Percentiles rank a stretch among this genome's conserved stretches.
Evolutionary conservation across 106 monocot genomes (phyloP).

Genomic region (Phalaenopsis aphrodite): DNA sequence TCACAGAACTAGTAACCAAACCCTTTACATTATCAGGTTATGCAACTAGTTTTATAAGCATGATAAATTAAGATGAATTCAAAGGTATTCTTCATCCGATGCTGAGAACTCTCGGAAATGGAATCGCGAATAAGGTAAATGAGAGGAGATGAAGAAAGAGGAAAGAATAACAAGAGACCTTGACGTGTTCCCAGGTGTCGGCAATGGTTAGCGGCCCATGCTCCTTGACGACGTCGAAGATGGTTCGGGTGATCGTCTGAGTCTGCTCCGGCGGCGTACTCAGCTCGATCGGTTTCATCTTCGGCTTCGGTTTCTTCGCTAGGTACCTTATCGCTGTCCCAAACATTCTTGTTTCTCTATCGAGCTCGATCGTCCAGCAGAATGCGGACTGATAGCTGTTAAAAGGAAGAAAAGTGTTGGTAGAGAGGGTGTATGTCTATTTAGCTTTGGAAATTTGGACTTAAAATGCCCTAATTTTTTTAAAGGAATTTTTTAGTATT

Average conservation of each 20-base stretch:
- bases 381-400: no score
- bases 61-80: not conserved
- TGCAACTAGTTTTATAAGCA: not conserved
- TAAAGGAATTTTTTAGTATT: no score
- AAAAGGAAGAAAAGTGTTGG: no score
- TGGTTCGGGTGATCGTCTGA: conserved; percentile 72
- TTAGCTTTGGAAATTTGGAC: no score
- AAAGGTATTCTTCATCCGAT: no score
- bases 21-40: not conserved
- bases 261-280: conserved; percentile 86
- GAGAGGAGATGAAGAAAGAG: not conserved
- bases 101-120: not conserved
- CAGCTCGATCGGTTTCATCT: conserved; percentile 94
- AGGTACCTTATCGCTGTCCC: conserved; percentile 54
- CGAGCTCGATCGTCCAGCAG: not conserved
- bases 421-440: no score
- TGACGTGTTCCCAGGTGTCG: conserved; percentile 89
- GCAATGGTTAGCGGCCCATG: conserved; percentile 94
- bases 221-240: conserved; percentile 94
- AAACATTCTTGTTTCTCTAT: conserved; percentile 26
- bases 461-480: no score
- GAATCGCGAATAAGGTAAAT: not conserved
- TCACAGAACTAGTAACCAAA: not conserved
- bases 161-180: conserved; percentile 28
- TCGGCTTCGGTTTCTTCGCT: conserved; percentile 83